Evolutionary conservation across 2,329 filamentous ascomycete species (phyloP).

Genomic region (Sporothrix curviconia): DNA sequence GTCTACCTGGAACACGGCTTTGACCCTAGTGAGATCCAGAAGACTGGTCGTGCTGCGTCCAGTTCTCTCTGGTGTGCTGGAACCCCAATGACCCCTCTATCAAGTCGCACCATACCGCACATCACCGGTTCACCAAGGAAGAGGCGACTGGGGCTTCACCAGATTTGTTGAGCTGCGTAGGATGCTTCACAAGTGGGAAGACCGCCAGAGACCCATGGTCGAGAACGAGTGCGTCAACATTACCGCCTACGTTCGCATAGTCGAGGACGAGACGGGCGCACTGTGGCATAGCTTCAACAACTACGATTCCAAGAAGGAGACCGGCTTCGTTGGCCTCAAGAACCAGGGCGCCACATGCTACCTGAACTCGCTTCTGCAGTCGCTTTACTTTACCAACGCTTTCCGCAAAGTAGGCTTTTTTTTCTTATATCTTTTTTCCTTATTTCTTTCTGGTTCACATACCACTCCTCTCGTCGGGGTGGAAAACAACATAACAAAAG

Average conservation of each 20-base stretch:
- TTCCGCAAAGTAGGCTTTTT: constrained; percentile 68
- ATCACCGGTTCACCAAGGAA: constrained; percentile 91
- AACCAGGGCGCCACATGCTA: constrained; percentile 95
- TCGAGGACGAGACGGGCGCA: constrained; percentile 82
- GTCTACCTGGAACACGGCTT: constrained; percentile 96
- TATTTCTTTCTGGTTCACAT: background rate
- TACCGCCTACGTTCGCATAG: constrained; percentile 73
- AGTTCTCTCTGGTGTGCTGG: constrained; percentile 90
- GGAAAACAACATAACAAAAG: no score
- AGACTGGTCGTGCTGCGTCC: constrained; percentile 93
- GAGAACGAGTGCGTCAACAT: constrained; percentile 73
- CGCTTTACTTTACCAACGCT: constrained; percentile 79
- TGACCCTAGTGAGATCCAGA: constrained; percentile 66
- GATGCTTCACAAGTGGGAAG: constrained; percentile 71
- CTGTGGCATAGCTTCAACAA: constrained; percentile 88
- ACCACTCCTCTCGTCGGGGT: no score
- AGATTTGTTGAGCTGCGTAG: constrained; percentile 82
- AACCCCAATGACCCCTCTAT: constrained; percentile 89
- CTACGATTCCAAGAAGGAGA: constrained; percentile 99
- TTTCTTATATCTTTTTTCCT: background rate
- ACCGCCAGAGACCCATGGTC: constrained; percentile 60
- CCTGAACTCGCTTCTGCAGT: constrained; percentile 77
- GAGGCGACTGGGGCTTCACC: constrained; percentile 99
- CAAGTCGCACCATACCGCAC: constrained; percentile 74
- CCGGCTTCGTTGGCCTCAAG: constrained; percentile 90